Percentiles rank a stretch among this genome's conserved stretches.
phyloP scores from a whole-genome alignment of 768 basidiomycete genomes.

The Tephrocybe sp. region DNA sequence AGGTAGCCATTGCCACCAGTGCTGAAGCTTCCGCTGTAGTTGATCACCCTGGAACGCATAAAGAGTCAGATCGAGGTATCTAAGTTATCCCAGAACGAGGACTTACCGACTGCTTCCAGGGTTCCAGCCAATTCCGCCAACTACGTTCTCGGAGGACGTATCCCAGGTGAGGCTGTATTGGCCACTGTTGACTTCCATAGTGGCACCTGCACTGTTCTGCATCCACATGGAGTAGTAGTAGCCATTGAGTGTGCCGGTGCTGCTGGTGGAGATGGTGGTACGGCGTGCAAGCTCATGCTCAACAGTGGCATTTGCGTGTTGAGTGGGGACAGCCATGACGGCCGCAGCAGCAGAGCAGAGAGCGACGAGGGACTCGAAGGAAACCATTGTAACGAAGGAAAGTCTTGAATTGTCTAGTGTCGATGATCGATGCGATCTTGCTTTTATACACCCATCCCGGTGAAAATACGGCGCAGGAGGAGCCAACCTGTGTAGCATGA shows the following conservation, averaged over 20 bases:
- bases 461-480: too few relatives aligned
- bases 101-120: conserved; percentile 29
- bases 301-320: too few relatives aligned
- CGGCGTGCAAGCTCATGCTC: conserved; percentile 19
- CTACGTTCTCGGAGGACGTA: conserved; percentile 30
- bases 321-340: conserved; percentile 18
- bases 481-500: neutral
- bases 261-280: conserved; percentile 19
- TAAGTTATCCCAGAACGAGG: neutral
- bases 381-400: neutral
- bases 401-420: neutral
- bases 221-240: conserved; percentile 40
- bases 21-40: conserved; percentile 33
- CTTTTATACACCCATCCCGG: too few relatives aligned
- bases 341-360: conserved; percentile 14
- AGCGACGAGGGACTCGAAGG: neutral
- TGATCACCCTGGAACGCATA: conserved; percentile 28
- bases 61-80: neutral
- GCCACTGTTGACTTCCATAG: conserved; percentile 33
- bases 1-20: conserved; percentile 43
- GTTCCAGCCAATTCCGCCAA: conserved; percentile 39
- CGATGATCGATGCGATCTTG: neutral
- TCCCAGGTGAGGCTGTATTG: conserved; percentile 32
- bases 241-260: conserved; percentile 31
- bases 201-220: conserved; percentile 26